Conservation (phyloP, 139 green algal species). For the Picochlorum sp. region DNA sequence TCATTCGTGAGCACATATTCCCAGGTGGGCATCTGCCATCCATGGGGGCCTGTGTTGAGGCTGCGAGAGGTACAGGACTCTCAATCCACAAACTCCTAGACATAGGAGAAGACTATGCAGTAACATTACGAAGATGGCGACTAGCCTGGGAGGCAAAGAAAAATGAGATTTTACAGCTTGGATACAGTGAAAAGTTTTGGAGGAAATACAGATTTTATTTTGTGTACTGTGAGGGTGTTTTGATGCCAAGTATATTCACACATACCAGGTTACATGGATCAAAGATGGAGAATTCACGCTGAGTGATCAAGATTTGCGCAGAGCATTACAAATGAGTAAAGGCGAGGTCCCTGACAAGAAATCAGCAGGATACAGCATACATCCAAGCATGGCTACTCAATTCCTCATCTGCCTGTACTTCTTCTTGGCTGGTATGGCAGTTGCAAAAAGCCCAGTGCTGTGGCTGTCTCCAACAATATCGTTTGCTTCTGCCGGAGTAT, state of each 20-base stretch:
- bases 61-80: conserved; percentile 7
- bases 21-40: conserved; percentile 42
- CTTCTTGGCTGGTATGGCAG: conserved; percentile 66
- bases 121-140: conserved; percentile 76
- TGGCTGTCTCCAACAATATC: conserved; percentile 60
- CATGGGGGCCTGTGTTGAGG: conserved; percentile 6
- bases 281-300: conserved; percentile 39
- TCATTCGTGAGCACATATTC: conserved; percentile 98
- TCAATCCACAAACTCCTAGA: conserved; percentile 46
- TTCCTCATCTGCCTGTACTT: conserved; percentile 69
- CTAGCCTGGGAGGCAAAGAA: conserved; percentile 38
- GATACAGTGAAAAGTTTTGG: conserved; percentile 75
- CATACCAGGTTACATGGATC: conserved; percentile 68
- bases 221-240: conserved; percentile 88
- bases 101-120: conserved; percentile 83
- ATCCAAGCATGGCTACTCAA: conserved; percentile 24
- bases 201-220: conserved; percentile 92
- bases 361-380: not conserved
- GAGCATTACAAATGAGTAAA: conserved; percentile 13
- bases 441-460: conserved; percentile 51
- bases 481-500: conserved; percentile 19
- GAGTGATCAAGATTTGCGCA: conserved; percentile 12
- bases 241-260: conserved; percentile 78
- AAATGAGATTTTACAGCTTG: conserved; percentile 41
- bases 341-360: not conserved